Base-by-base conservation (phyloP, 2,329 filamentous ascomycete genomes). In the Pseudopyricularia javanii region DNA sequence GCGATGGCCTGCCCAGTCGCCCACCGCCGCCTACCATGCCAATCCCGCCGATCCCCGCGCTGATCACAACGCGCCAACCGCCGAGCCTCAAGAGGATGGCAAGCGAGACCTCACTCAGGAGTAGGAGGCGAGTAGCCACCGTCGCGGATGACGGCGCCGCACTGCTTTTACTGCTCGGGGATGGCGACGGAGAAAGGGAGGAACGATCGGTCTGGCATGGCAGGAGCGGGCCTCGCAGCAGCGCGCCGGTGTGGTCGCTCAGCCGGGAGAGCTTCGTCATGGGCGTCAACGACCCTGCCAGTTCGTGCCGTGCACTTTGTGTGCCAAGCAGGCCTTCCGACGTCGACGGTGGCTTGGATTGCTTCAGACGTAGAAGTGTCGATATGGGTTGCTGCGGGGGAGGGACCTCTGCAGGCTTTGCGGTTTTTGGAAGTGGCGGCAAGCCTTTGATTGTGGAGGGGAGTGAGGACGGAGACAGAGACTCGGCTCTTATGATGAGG, bases 261-360 rank as follows among this genome's bases (percentile, higher is more conserved):
- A 64, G 61, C 52, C 62, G 65, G 56, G 64, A 64, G 52, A 65
- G 62, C 37, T 60, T 65, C 32, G 63, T 65, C 28, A 53, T 63
- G 24, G 62, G 62, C 7, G 37, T 60, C 54, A 64, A 64, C 52
- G 62, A 66, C 47, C 62, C 63, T 0, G 56, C 61, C 17, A 63
- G 60, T 47, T 59, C 62, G 7, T 61, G 55, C 9, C 53, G 61
- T 12, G 15, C 60, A 47, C 63, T 60, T 2, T 61, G 62, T 3
- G 56, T 60, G 17, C 61, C 63, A 1, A 55, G 54, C 8, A 11
- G 20, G 3, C 40, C 14, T 43, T 20, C 5, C 9, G 37, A 12
- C 9, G 30, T 58, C 50, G 60, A 59, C 45, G 60, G 56, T 4
- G 35, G 35, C 35, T 37, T 15, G 12, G 3, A 7, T 40, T 4